Percentiles rank a stretch among this genome's conserved stretches.
Conservation (phyloP, 2,329 filamentous ascomycete species). For the Arthrobotrys musiformis region DNA sequence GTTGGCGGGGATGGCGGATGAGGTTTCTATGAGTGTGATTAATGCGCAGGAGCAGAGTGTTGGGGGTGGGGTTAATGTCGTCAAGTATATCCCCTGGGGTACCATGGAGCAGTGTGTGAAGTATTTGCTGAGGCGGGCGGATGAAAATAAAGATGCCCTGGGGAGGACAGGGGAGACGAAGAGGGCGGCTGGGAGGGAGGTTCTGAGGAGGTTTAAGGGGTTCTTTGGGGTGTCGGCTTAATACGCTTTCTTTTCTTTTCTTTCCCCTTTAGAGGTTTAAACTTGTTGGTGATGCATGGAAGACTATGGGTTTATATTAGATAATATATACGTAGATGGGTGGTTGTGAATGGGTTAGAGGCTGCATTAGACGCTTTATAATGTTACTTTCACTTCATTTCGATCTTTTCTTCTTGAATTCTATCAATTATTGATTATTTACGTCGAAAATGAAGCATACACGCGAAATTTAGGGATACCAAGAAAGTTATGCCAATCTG, state of each 20-base stretch:
- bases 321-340: too few relatives aligned
- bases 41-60: conserved; percentile 29
- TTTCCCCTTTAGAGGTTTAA: too few relatives aligned
- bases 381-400: too few relatives aligned
- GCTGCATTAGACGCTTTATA: too few relatives aligned
- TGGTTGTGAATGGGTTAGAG: too few relatives aligned
- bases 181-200: conserved; percentile 72
- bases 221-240: conserved; percentile 40
- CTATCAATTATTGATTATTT: too few relatives aligned
- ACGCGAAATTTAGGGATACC: neutral
- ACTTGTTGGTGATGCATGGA: too few relatives aligned
- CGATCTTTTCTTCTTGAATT: too few relatives aligned
- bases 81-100: conserved; percentile 78
- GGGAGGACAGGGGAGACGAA: conserved; percentile 72
- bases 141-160: conserved; percentile 80
- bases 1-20: conserved; percentile 95
- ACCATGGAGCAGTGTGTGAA: conserved; percentile 83
- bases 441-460: too few relatives aligned
- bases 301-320: too few relatives aligned
- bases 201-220: conserved; percentile 68
- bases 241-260: too few relatives aligned
- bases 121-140: conserved; percentile 75
- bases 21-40: conserved; percentile 67
- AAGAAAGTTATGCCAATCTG: conserved; percentile 13
- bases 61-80: conserved; percentile 64